Base-by-base conservation (phyloP, 2,329 filamentous ascomycete species). In the Aspergillus fijiensis region DNA sequence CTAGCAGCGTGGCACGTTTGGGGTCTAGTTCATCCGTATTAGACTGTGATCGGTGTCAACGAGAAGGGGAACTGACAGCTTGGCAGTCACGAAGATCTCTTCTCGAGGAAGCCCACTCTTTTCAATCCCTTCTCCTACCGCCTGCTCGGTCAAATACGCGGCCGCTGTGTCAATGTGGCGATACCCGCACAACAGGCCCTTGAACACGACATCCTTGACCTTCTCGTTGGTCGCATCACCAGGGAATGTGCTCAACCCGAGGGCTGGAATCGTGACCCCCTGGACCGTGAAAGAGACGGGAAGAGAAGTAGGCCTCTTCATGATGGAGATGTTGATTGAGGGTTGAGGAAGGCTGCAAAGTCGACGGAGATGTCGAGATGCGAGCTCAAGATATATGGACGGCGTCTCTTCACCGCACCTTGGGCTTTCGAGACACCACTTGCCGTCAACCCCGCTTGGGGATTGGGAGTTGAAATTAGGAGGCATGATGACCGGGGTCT, bases 121-220 rank as follows among this genome's bases (percentile, higher is more conserved):
- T 23, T 31, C 50, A 9, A 61, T 57, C 3, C 21, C 55, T 11
- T 35, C 21, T 0, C 50, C 47, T 1, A 61, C 45, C 33, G 55
- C 55, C 4, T 6, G 5, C n/a, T 61, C 59, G 27, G 48, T 55
- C 1, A 29, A 19, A 19, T 57, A 60, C n/a, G 39, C 35, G 14
- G 27, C 5, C 0, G 59, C 51, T 0, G 59, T 61, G 42, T 61
- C 50, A 5, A 58, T 61, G 48, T 55, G 55, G 2, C 55, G 45
- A n/a, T 61, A 61, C 2, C 59, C 55, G 12, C 10, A 4, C 3
- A 12, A 4, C n/a, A 61, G 14, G 3, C 45, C 59, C 3, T 16
- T 11, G 9, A 2, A 11, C 10, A 60, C 51, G n/a, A 42, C 25
- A 4, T 42, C 14, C 5, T 55, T 33, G 7, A 48, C 39, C 16